Evolutionary conservation across 768 basidiomycete species (phyloP).

Genomic region (Clitopilus passeckerianus): DNA sequence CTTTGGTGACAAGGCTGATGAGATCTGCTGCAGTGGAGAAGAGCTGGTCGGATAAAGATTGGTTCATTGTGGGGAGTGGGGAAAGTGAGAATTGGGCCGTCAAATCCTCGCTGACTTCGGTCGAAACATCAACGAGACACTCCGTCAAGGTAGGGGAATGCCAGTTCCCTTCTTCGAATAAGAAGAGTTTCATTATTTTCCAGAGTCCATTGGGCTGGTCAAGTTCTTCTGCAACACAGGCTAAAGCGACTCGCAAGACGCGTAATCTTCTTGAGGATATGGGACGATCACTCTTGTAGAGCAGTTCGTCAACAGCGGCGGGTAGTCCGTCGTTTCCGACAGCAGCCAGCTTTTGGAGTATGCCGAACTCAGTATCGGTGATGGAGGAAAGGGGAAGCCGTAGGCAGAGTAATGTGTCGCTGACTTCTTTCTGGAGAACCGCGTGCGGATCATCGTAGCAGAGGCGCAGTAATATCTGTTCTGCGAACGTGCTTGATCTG

Average conservation of each 20-base stretch:
- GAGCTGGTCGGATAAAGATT: slow-evolving; percentile 45
- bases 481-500: slow-evolving; percentile 60
- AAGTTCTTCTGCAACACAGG: slow-evolving; percentile 50
- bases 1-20: slow-evolving; percentile 43
- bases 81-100: slow-evolving; percentile 44
- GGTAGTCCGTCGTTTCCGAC: slow-evolving; percentile 67
- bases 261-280: slow-evolving; percentile 48
- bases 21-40: slow-evolving; percentile 51
- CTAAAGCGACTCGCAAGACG: slow-evolving; percentile 59
- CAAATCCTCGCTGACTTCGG: slow-evolving; percentile 47
- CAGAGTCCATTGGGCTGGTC: slow-evolving; percentile 49
- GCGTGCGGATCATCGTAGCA: slow-evolving; percentile 50
- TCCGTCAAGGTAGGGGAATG: slow-evolving; percentile 49
- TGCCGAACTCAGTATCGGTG: slow-evolving; percentile 51
- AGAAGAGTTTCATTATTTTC: slow-evolving; percentile 49
- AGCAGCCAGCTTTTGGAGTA: slow-evolving; percentile 55
- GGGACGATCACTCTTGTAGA: slow-evolving; percentile 43
- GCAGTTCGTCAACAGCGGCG: slow-evolving; percentile 59
- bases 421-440: slow-evolving; percentile 54
- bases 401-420: slow-evolving; percentile 54
- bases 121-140: slow-evolving; percentile 49
- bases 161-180: slow-evolving; percentile 39
- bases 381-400: slow-evolving; percentile 58
- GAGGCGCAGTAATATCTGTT: slow-evolving; percentile 61
- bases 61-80: slow-evolving; percentile 29